Evolutionary conservation across 2,329 filamentous ascomycete species (phyloP).

Genomic region (Beauveria scarabaeidicola): DNA sequence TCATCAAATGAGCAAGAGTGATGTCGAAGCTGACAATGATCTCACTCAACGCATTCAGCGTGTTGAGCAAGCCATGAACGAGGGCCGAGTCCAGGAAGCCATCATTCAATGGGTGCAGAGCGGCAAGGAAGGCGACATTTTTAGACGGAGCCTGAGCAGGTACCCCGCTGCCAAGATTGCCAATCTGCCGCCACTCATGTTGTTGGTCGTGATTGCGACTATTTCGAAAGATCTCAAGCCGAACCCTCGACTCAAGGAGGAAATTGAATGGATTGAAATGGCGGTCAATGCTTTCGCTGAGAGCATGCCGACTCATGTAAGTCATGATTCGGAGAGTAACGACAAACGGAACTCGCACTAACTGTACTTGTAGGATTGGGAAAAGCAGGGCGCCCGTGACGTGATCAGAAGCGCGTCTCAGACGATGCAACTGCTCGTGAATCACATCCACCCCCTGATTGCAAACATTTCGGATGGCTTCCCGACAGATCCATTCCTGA

Average conservation of each 20-base stretch:
- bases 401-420: conserved; percentile 31
- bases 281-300: conserved; percentile 46
- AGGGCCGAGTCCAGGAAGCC: conserved; percentile 53
- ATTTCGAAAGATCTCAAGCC: conserved; percentile 50
- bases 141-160: conserved; percentile 36
- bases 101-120: conserved; percentile 61
- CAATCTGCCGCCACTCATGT: conserved; percentile 50
- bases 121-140: conserved; percentile 54
- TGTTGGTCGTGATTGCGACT: conserved; percentile 57
- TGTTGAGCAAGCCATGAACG: conserved; percentile 55
- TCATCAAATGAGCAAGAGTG: conserved; percentile 26
- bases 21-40: conserved; percentile 38
- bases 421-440: conserved; percentile 31
- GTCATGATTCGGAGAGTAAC: conserved; percentile 20
- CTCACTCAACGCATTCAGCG: conserved; percentile 45
- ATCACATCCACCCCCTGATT: conserved; percentile 26
- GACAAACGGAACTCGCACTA: not conserved
- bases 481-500: conserved; percentile 31
- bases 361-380: conserved; percentile 25
- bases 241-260: conserved; percentile 43
- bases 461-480: conserved; percentile 27
- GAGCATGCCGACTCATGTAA: conserved; percentile 41
- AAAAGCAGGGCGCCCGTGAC: conserved; percentile 27
- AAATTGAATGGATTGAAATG: conserved; percentile 52
- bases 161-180: conserved; percentile 37